Conservation (phyloP, 495 filamentous ascomycete genomes). For the Xylaria cubensis region DNA sequence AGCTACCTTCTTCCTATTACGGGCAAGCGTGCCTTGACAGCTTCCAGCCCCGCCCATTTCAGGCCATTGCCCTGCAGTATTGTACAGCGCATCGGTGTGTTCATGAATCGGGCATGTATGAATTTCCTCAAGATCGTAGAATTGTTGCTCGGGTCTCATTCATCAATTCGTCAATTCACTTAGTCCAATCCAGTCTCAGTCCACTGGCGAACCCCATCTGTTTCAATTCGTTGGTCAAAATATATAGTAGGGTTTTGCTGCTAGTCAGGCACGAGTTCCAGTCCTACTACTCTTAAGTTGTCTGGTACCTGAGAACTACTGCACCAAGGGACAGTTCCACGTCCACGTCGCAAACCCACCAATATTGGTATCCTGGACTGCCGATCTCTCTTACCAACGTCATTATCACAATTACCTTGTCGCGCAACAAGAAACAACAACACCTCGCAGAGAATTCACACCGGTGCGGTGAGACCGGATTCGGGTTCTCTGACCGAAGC, state of each 20-base stretch:
- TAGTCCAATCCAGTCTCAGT: background rate
- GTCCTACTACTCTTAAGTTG: background rate
- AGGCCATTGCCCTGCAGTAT: slow-evolving; percentile 7
- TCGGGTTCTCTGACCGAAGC: background rate
- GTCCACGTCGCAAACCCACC: background rate
- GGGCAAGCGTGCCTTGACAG: background rate
- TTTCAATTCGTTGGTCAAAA: background rate
- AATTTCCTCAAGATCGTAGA: background rate
- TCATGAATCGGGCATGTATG: background rate
- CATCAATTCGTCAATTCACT: background rate
- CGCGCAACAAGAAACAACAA: background rate
- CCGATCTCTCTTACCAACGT: slow-evolving; percentile 7
- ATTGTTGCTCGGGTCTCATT: background rate
- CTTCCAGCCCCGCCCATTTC: slow-evolving; percentile 27
- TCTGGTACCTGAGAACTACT: background rate
- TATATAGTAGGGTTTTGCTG: background rate
- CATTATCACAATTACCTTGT: background rate
- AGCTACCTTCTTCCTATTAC: background rate
- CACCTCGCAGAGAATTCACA: background rate
- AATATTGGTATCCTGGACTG: background rate
- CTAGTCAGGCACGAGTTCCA: background rate
- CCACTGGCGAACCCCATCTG: background rate
- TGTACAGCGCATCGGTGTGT: too few relatives aligned
- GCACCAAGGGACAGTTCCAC: slow-evolving; percentile 4
- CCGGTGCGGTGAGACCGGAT: background rate